Conservation (phyloP, 768 basidiomycete species). For the Suillus spraguei region DNA sequence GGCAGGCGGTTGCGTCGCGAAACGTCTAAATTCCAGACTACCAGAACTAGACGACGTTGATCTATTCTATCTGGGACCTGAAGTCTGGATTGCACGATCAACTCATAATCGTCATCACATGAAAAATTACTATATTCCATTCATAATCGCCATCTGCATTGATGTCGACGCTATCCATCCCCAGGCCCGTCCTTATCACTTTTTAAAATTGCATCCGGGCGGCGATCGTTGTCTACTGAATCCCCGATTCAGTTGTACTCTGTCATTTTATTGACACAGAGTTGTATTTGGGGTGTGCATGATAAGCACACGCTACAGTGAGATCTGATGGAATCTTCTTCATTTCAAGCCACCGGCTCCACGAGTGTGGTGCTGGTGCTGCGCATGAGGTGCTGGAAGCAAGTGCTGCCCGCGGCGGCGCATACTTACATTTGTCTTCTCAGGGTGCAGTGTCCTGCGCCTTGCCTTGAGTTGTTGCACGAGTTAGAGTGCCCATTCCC, state of each 20-base stretch:
- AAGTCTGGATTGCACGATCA: neutral
- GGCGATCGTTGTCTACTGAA: neutral
- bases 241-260: neutral
- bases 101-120: slow-evolving; percentile 5
- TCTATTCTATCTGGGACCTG: neutral
- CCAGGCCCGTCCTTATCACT: slow-evolving; percentile 11
- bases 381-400: neutral
- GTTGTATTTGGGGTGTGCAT: neutral
- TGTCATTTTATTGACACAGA: neutral
- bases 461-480: neutral
- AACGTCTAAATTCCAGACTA: slow-evolving; percentile 66
- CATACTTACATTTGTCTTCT: neutral
- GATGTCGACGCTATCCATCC: slow-evolving; percentile 8
- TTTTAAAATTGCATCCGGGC: slow-evolving; percentile 1
- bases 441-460: neutral
- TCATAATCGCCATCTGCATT: slow-evolving; percentile 24
- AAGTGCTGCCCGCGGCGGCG: neutral
- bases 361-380: neutral
- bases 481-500: neutral
- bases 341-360: neutral
- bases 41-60: slow-evolving; percentile 42
- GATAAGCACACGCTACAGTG: neutral
- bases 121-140: slow-evolving; percentile 23
- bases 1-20: slow-evolving; percentile 62
- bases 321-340: neutral